Percentiles rank a stretch among this genome's conserved stretches.
Evolutionary conservation across 1,139 yeast species (phyloP).

Genomic region (Geotrichum histeridarum): DNA sequence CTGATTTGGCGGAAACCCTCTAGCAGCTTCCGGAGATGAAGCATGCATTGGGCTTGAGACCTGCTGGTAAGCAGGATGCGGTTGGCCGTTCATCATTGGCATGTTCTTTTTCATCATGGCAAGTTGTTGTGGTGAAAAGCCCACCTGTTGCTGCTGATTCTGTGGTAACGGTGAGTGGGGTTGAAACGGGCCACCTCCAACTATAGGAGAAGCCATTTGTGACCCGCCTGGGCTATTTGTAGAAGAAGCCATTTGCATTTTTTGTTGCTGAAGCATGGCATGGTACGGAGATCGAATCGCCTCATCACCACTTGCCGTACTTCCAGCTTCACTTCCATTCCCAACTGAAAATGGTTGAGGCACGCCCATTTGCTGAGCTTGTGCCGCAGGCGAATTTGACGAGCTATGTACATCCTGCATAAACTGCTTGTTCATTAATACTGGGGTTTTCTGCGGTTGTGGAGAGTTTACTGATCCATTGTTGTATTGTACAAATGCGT

Average conservation of each 20-base stretch:
- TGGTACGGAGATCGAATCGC: neutral
- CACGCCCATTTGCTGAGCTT: neutral
- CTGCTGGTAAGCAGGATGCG: conserved; percentile 7
- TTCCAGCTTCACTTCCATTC: no score
- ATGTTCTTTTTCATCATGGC: conserved; percentile 4
- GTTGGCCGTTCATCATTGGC: conserved; percentile 5
- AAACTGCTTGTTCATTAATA: neutral
- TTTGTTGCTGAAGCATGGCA: conserved; percentile 6
- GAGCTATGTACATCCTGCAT: conserved; percentile 2
- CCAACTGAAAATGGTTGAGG: no score
- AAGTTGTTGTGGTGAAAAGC: conserved; percentile 7
- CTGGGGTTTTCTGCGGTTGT: conserved; percentile 9
- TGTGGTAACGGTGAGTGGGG: neutral
- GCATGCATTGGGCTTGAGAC: neutral
- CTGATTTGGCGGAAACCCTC: neutral
- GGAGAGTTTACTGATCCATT: conserved; percentile 1
- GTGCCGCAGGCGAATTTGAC: conserved; percentile 4
- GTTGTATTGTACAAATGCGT: neutral
- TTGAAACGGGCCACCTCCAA: neutral
- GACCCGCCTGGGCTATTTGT: neutral
- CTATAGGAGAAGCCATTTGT: conserved; percentile 2
- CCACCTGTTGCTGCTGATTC: neutral
- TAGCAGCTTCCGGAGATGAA: neutral
- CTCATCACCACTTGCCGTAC: no score
- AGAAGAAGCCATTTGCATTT: conserved; percentile 1